These are phyloP conservation scores for Venturia carpophila DNA, from an alignment of 2,329 filamentous ascomycete species.

Conservation along the genomic window DNA sequence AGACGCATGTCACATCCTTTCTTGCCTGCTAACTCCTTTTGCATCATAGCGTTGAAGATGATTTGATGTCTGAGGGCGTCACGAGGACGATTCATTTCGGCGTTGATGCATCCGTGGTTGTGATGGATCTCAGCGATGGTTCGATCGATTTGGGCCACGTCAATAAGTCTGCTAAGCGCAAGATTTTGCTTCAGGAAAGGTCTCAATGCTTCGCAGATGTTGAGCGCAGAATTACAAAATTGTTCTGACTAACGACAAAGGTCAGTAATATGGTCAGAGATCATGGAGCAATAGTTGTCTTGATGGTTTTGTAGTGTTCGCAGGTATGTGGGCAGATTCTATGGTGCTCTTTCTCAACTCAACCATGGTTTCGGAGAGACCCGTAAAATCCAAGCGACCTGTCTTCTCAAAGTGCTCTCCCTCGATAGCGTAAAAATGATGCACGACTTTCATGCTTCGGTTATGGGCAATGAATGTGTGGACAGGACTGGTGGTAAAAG, in stretches of 20 bases:
- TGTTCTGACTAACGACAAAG: constrained; percentile 13
- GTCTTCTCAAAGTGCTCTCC: too few species aligned
- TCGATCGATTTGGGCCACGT: constrained; percentile 16
- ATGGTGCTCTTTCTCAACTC: not conserved
- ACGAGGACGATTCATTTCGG: constrained; percentile 21
- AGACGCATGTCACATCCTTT: constrained; percentile 19
- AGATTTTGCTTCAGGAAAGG: not conserved
- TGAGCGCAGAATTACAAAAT: constrained; percentile 19
- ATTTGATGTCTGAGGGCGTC: constrained; percentile 20
- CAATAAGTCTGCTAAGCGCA: not conserved
- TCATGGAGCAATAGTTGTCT: not conserved
- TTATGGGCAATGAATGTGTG: not conserved
- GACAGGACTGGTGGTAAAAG: not conserved
- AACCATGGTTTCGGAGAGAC: too few species aligned
- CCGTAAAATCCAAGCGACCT: not conserved
- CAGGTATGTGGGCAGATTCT: not conserved
- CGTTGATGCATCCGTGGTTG: constrained; percentile 22
- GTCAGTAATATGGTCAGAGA: not conserved
- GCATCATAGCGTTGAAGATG: constrained; percentile 21
- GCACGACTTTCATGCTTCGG: not conserved
- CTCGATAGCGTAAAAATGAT: too few species aligned
- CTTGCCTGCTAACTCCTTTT: constrained; percentile 2
- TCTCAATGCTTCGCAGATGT: constrained; percentile 20
- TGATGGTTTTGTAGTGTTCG: not conserved
- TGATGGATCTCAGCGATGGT: constrained; percentile 21